These are phyloP conservation scores for Conoideocrella luteorostrata DNA, from an alignment of 2,329 filamentous ascomycete species.

Conservation along the genomic window DNA sequence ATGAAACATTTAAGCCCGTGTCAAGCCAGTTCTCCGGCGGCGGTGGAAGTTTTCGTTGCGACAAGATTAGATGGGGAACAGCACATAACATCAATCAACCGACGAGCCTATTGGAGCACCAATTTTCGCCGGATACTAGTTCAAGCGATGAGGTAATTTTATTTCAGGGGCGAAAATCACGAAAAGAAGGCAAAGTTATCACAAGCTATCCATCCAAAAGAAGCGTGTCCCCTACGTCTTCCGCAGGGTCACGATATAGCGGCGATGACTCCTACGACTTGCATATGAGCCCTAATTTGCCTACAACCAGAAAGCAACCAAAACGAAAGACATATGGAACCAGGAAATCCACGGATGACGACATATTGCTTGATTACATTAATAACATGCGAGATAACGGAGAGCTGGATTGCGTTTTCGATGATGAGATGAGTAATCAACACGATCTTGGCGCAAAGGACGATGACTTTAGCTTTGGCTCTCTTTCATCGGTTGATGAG, in stretches of 20 bases:
- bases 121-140: constrained; percentile 17
- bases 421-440: constrained; percentile 49
- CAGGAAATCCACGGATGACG: too few species aligned
- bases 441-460: constrained; percentile 23
- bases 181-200: constrained; percentile 5
- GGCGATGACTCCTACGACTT: neutral
- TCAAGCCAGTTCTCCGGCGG: neutral
- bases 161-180: constrained; percentile 49
- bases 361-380: constrained; percentile 64
- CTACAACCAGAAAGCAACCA: too few species aligned
- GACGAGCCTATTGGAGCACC: constrained; percentile 13
- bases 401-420: constrained; percentile 53
- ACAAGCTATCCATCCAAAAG: neutral
- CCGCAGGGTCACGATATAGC: neutral
- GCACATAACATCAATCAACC: neutral
- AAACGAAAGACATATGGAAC: too few species aligned
- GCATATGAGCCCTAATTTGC: too few species aligned
- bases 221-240: neutral
- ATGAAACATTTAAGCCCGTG: too few species aligned
- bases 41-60: constrained; percentile 28
- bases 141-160: constrained; percentile 65
- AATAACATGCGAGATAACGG: constrained; percentile 52
- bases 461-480: constrained; percentile 9
- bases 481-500: neutral
- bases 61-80: constrained; percentile 24